Percentiles rank a stretch among this genome's conserved stretches.
These are phyloP conservation scores for Pseudonectria foliicola DNA, from an alignment of 2,329 filamentous ascomycete genomes.

Conservation along the genomic window DNA sequence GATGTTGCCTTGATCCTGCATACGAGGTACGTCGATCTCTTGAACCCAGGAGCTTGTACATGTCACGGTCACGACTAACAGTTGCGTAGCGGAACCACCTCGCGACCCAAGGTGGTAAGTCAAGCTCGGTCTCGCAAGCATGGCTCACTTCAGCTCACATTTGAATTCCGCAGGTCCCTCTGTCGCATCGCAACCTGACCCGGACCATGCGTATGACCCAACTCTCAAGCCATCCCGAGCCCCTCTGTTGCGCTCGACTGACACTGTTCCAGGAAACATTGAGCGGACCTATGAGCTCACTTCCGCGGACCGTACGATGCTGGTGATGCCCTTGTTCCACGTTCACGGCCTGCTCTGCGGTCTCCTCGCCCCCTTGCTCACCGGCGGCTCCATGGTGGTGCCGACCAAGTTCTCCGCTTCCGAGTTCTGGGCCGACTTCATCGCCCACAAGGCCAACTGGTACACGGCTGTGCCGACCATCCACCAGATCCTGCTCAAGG, in stretches of 20 bases:
- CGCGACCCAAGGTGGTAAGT: conserved; percentile 71
- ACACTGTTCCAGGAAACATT: conserved; percentile 55
- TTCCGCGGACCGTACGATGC: conserved; percentile 66
- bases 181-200: conserved; percentile 75
- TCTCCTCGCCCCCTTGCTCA: conserved; percentile 68
- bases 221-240: conserved; percentile 16
- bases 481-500: conserved; percentile 79
- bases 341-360: conserved; percentile 82
- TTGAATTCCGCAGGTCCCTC: conserved; percentile 48
- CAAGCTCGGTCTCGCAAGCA: too few relatives aligned
- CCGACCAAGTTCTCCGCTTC: conserved; percentile 73
- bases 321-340: conserved; percentile 89
- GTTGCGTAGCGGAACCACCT: conserved; percentile 61
- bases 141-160: background rate
- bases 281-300: conserved; percentile 68
- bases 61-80: conserved; percentile 15
- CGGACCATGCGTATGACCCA: conserved; percentile 60
- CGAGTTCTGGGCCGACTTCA: conserved; percentile 77
- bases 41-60: conserved; percentile 1
- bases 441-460: conserved; percentile 71
- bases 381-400: conserved; percentile 72
- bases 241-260: conserved; percentile 1
- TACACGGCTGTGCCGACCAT: conserved; percentile 92
- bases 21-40: conserved; percentile 44
- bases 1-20: conserved; percentile 78